Conservation (phyloP, 140 eudicot species). For the Anethum foeniculum region DNA sequence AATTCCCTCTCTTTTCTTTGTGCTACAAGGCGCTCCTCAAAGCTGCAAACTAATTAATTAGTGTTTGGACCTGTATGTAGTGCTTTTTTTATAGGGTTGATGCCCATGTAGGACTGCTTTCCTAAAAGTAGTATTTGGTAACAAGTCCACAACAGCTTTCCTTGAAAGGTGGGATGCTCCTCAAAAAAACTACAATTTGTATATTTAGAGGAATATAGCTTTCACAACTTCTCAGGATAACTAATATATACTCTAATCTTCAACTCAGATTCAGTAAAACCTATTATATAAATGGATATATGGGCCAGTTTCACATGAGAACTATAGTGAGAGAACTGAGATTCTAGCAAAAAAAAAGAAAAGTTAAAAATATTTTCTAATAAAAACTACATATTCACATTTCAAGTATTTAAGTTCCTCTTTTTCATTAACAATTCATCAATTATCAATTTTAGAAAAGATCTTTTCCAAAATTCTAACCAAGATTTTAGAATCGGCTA, state of each 20-base stretch:
- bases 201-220: not conserved
- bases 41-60: conserved; percentile 35
- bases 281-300: not conserved
- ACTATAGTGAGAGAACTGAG: not conserved
- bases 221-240: not conserved
- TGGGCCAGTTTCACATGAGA: not conserved
- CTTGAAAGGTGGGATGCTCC: not conserved
- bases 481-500: not conserved
- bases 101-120: not conserved
- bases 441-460: not conserved
- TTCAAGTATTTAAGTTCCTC: not conserved
- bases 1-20: conserved; percentile 79
- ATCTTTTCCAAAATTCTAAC: not conserved
- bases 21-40: conserved; percentile 91
- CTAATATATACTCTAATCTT: not conserved
- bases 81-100: not conserved
- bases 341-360: not conserved
- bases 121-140: not conserved
- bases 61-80: not conserved
- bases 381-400: not conserved
- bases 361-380: too few species aligned
- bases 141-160: not conserved
- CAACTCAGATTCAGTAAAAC: not conserved
- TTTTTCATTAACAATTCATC: not conserved
- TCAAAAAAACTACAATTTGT: not conserved